Evolutionary conservation across 1,284 basidiomycete genomes (phyloP), one percentile per base, ranked within the genome.

Genomic region (Trichosporon sp.): DNA sequence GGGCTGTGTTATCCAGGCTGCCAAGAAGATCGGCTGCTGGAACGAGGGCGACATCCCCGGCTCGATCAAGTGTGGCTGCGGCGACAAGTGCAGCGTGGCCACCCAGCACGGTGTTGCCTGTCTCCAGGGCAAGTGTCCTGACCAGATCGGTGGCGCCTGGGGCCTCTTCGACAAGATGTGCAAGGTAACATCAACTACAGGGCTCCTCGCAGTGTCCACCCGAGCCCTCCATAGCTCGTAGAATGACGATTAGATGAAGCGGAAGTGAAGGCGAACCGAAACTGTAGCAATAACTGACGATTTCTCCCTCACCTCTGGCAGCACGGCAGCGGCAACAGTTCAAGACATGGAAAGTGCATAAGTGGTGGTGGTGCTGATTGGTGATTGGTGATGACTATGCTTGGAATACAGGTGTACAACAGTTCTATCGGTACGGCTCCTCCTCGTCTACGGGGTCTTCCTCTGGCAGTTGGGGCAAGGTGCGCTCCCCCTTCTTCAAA

Each of bases 321-420:
- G 26, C 26, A 26, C 26, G 26, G 26, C 26, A 61, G 26, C 26
- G 26, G 26, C 8, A 11, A 43, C 40, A 14, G 40, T 43, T 43
- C 14, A 19, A 65, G 37, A 12, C 2, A 32, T 37, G 21, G 43
- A 11, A 16, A n/a, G 40, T 63, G 59, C 59, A 63, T 63, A 63
- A 63, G 59, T 63, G 59, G 59, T 63, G 59, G 59, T 63, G 59
- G 10, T n/a, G 26, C 12, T 61, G 21, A 35, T 35, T 63, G 59
- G 16, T 35, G 31, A 35, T 63, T 54, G 48, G n/a, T 51, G 51
- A 54, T 54, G 19, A 11, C 48, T 38, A 38, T 21, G 66, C 10
- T 35, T 67, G 66, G 7, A 8, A 67, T 56, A 67, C 48, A 67
- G 51, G 31, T 66, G 65, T 66, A 67, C 48, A 54, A 54, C 32